Evolutionary conservation across 2,329 filamentous ascomycete species (phyloP).

Genomic region (Fusarium sp.): DNA sequence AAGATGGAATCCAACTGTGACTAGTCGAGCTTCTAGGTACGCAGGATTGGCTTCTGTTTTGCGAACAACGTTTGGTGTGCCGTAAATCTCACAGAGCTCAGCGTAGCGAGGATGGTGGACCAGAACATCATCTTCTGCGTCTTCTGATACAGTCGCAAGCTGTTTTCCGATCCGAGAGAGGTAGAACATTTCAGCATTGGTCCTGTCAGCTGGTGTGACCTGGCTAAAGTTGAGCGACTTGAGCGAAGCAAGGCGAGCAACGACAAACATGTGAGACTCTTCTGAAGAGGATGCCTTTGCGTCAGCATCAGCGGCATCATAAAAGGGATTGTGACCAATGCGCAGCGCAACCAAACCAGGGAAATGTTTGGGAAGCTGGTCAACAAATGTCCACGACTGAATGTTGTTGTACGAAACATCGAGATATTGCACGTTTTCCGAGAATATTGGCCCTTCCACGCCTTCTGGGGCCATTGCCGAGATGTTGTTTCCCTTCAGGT

Average conservation of each 20-base stretch:
- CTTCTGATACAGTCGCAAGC: constrained; percentile 70
- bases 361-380: constrained; percentile 74
- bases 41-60: constrained; percentile 74
- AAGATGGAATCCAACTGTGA: constrained; percentile 70
- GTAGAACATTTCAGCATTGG: constrained; percentile 94
- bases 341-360: constrained; percentile 81
- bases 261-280: constrained; percentile 89
- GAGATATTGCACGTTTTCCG: constrained; percentile 69
- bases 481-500: constrained; percentile 85
- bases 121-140: constrained; percentile 67
- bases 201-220: constrained; percentile 79
- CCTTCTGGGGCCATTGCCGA: constrained; percentile 53
- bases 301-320: constrained; percentile 63
- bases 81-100: constrained; percentile 81
- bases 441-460: constrained; percentile 60
- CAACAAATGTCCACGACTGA: constrained; percentile 78
- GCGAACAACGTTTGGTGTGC: constrained; percentile 74
- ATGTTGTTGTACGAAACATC: constrained; percentile 82
- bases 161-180: constrained; percentile 85
- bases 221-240: constrained; percentile 78
- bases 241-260: constrained; percentile 78
- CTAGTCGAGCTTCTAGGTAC: constrained; percentile 83
- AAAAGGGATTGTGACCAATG: constrained; percentile 88
- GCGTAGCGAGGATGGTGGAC: constrained; percentile 76
- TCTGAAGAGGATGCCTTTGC: constrained; percentile 69